Conservation (phyloP, 2,329 filamentous ascomycete species). For the Aspergillus sp. region DNA sequence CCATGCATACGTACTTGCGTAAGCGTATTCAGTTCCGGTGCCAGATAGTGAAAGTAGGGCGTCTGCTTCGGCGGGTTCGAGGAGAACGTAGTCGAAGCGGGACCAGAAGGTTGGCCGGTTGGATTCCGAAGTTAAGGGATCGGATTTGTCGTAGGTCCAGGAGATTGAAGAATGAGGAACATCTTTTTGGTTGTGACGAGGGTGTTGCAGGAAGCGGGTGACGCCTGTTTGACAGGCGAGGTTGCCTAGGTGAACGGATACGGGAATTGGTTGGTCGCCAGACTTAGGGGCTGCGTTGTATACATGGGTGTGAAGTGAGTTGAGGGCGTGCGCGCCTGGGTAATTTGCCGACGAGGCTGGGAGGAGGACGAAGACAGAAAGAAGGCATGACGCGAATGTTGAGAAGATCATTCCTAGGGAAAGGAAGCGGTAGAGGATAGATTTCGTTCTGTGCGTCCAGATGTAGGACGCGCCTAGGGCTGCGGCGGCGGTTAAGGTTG, state of each 20-base stretch:
- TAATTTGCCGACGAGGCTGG: slow-evolving; percentile 87
- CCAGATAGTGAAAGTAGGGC: slow-evolving; percentile 34
- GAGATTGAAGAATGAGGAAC: slow-evolving; percentile 5
- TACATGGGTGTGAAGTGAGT: slow-evolving; percentile 37
- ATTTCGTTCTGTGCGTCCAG: slow-evolving; percentile 65
- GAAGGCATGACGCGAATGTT: slow-evolving; percentile 58
- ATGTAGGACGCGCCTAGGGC: slow-evolving; percentile 72
- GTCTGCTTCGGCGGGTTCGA: slow-evolving; percentile 44
- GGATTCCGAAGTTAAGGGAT: slow-evolving; percentile 48
- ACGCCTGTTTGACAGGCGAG: slow-evolving; percentile 64
- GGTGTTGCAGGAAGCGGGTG: slow-evolving; percentile 57
- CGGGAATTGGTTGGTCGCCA: slow-evolving; percentile 21
- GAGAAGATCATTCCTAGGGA: slow-evolving; percentile 60
- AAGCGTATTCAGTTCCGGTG: slow-evolving; percentile 16
- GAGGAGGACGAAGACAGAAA: slow-evolving; percentile 70
- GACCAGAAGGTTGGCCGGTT: slow-evolving; percentile 55
- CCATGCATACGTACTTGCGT: slow-evolving; percentile 40
- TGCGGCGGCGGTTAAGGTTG: slow-evolving; percentile 74
- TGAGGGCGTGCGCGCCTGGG: slow-evolving; percentile 79
- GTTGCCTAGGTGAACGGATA: slow-evolving; percentile 58
- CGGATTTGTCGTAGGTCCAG: slow-evolving; percentile 64
- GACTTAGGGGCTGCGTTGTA: slow-evolving; percentile 4
- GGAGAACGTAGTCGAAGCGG: slow-evolving; percentile 58
- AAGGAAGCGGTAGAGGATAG: slow-evolving; percentile 54
- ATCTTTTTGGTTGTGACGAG: slow-evolving; percentile 6